Evolutionary conservation across 164 flowering plant species (phyloP).

Genomic region (Annona squamosa): DNA sequence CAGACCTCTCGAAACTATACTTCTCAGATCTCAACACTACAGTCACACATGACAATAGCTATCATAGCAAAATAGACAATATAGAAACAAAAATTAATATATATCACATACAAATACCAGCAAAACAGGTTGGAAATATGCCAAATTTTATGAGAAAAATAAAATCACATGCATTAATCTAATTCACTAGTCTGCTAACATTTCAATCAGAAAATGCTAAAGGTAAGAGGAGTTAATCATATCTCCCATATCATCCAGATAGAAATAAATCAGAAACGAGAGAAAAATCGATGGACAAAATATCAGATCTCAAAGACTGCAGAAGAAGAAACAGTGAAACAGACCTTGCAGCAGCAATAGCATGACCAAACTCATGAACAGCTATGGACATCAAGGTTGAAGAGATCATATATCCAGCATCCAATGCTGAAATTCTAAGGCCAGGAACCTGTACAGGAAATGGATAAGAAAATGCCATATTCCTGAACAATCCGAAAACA

Average conservation of each 20-base stretch:
- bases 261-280: neutral
- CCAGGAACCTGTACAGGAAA: constrained; percentile 34
- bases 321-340: constrained; percentile 5
- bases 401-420: constrained; percentile 39
- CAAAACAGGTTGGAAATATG: neutral
- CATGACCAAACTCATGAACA: constrained; percentile 84
- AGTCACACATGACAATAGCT: too few species aligned
- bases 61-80: neutral
- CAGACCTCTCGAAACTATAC: too few species aligned
- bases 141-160: neutral
- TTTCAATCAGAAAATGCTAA: neutral
- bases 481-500: neutral
- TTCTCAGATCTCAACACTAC: too few species aligned
- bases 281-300: neutral
- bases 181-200: neutral
- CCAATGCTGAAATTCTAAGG: constrained; percentile 37
- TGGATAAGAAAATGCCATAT: neutral
- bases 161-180: neutral
- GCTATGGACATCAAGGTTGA: constrained; percentile 58
- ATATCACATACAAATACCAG: neutral
- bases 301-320: neutral
- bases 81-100: neutral
- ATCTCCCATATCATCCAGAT: neutral
- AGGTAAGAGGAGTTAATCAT: neutral
- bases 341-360: constrained; percentile 83